Evolutionary conservation across 169 alveolate genomes (phyloP), one percentile per base, ranked within the genome.

Genomic region (Babesia bigemina): DNA sequence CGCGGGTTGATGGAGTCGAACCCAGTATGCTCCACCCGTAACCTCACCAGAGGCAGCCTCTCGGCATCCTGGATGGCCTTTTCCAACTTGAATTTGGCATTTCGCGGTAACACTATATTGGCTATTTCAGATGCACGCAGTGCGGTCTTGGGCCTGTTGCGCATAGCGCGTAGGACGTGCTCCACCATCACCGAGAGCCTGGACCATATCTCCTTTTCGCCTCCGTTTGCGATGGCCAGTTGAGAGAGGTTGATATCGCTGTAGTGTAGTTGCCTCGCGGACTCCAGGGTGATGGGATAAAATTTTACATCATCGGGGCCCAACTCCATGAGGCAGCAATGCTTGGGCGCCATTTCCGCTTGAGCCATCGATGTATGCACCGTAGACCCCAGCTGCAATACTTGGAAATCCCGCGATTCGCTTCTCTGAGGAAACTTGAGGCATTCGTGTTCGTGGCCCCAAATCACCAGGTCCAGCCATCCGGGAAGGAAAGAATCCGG

Each of bases 391-490:
- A 97, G 96, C 70, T 96, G 97, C 50, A 95, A 76, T 70, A 94
- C 86, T 72, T 91, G 95, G 73, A 96, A 96, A 14, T 94, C 93
- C 33, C 85, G 85, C 67, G 89, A 91, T 48, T 74, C 69, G 62
- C 94, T 86, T 71, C 88, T 89, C 49, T 85, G 91, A 28, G 96
- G 88, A 19, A 85, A 75, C 29, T 95, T 93, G 39, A 92, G 88
- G 53, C 97, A 93, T 60, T 95, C 98, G 88, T 97, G 99, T 75
- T 97, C 99, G 86, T 97, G 99, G 16, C 98, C 90, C 90, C 86
- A 83, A 48, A 75, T 65, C 22, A 83, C 86, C 67, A 74, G 70
- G 65, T 83, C 86, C 47, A 83, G 24, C 85, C 86, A 74, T 1
- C 74, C 83, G 16, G 85, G 85, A 33, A 81, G 56, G 26, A 81